Base-by-base conservation (phyloP, 1,284 basidiomycete genomes). In the Exobasidium cylindrosporum region DNA sequence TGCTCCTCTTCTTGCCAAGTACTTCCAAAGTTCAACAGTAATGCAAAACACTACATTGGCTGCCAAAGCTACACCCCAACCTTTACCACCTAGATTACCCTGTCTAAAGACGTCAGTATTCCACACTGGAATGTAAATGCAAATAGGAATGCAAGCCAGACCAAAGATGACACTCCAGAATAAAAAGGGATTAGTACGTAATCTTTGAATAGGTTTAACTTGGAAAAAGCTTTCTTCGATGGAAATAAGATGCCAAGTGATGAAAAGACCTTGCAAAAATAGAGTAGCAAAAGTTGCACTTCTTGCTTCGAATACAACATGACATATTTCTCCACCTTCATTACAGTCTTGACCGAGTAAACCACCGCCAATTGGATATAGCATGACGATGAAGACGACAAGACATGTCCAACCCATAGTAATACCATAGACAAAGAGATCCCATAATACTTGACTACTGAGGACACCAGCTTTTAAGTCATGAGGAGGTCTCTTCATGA, bases 211-310 rank as follows among this genome's bases (percentile, higher is more conserved):
- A 3, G 72, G 62, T n/a, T 59, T 63, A 63, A 73, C 65, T 43
- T 58, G 63, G 63, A 73, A 71, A 58, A 75, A 70, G 56, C 69
- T 69, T 57, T 66, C 62, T 32, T 72, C 70, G 62, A 75, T 69
- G 54, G 66, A 68, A 61, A 75, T 66, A 54, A 75, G 57, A 62
- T 73, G 70, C 74, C 74, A 76, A 44, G 71, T 67, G 59, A 74
- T 64, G 35, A 76, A 54, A 5, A 76, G 62, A 35, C 67, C 61
- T 61, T 75, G 73, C 26, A 76, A 61, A 26, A 72, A 73, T 45
- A 76, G 57, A 5, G 69, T 64, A 24, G 69, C 69, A 52, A 74
- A 76, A n/a, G 69, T 69, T 3, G 74, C 70, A 14, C 68, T 68
- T 26, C 74, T 68, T 5, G 74, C 74, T 43, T 75, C 67, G 58